Conservation (phyloP, 768 basidiomycete genomes). For the Leccinum subgranulosum region DNA sequence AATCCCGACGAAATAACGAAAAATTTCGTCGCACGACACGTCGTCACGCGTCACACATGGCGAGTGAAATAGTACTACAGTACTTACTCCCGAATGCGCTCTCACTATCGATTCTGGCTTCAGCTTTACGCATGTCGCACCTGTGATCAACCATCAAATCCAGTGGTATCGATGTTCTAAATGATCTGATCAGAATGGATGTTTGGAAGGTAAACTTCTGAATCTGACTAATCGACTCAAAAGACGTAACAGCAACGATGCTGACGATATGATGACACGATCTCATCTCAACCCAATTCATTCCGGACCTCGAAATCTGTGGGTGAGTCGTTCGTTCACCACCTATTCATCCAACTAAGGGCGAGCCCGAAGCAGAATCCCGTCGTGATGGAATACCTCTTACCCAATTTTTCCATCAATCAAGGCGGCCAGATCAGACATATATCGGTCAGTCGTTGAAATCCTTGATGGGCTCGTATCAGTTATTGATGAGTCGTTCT, state of each 20-base stretch:
- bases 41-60: too few relatives aligned
- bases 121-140: slow-evolving; percentile 91
- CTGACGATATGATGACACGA: too few relatives aligned
- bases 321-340: slow-evolving; percentile 50
- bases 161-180: slow-evolving; percentile 49
- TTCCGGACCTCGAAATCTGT: slow-evolving; percentile 69
- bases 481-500: slow-evolving; percentile 4
- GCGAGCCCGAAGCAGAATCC: slow-evolving; percentile 53
- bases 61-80: too few relatives aligned
- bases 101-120: slow-evolving; percentile 89
- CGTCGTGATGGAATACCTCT: slow-evolving; percentile 84
- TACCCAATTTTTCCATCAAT: slow-evolving; percentile 81
- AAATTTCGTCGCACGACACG: too few relatives aligned
- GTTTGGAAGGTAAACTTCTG: slow-evolving; percentile 96
- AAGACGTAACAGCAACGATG: too few relatives aligned
- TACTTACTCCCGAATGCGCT: slow-evolving; percentile 73
- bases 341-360: slow-evolving; percentile 36
- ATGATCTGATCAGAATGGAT: slow-evolving; percentile 69
- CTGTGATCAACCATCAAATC: slow-evolving; percentile 70
- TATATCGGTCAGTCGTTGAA: slow-evolving; percentile 62
- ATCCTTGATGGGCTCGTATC: slow-evolving; percentile 5
- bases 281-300: slow-evolving; percentile 69
- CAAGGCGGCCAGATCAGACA: slow-evolving; percentile 55
- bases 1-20: too few relatives aligned
- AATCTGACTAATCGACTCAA: slow-evolving; percentile 93